Base-by-base conservation (phyloP, 148 eudicot species). In the Rhododendron williamsianum region DNA sequence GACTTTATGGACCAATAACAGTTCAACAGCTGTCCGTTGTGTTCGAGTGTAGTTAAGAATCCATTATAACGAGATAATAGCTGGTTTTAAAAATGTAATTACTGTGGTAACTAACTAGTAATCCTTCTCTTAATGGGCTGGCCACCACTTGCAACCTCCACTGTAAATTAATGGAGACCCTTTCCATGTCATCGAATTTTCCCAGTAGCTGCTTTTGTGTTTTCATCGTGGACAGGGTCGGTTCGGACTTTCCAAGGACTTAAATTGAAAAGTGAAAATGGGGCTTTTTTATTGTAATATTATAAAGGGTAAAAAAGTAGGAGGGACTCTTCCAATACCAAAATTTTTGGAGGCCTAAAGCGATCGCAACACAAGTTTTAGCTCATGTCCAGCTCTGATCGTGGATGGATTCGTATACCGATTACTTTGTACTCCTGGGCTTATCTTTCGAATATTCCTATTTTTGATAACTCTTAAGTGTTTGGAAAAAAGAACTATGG, bases 31-130 rank as follows among this genome's bases (percentile, higher is more conserved):
- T 78, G 69, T 36, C 35, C 78, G 87, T 83, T 38, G 38, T 71
- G 76, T 69, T 69, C 33, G 74, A 46, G 2, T 46, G 81, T 76
- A 41, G 85, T 81, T 87, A 84, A 72, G 58, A 84, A 43, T 81
- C 82, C 85, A 78, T 88, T 25, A 74, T 89, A 6, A 85, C 85
- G 67, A 65, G 81, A 78, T 87, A 27, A 84, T 88, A 49, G 45
- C 78, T 83, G 65, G 46, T 77, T 76, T 41, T 77, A 84, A 35
- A 72, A 84, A 74, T 41, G 23, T 43, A 77, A 58, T 56, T 54
- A 84, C 73, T 58, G 48, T 35, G 13, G 38, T 43, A 56, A 38
- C 86, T 23, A 83, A 46, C 79, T 33, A 83, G 1, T 77, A 27
- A 77, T 38, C 21, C 36, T 76, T 45, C 46, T 38, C n/a, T 33